Percentiles rank a stretch among this genome's conserved stretches.
These are phyloP conservation scores for Leucoagaricus sp. DNA, from an alignment of 1,284 basidiomycete species.

Conservation along the genomic window DNA sequence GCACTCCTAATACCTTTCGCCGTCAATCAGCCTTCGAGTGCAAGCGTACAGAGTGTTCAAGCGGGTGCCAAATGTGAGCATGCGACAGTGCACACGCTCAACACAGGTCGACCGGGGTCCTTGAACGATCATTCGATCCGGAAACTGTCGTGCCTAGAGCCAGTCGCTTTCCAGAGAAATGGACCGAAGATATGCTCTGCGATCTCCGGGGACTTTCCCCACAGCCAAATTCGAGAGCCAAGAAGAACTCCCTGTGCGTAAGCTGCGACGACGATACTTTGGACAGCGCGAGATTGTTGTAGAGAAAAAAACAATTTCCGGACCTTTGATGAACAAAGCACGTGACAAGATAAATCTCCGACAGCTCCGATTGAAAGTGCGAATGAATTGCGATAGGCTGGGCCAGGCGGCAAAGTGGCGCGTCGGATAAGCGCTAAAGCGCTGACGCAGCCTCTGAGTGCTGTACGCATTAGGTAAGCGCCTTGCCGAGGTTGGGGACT, in stretches of 20 bases:
- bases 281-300: conserved; percentile 46
- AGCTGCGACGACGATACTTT: conserved; percentile 87
- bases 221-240: conserved; percentile 57
- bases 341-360: conserved; percentile 1
- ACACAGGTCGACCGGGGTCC: conserved; percentile 38
- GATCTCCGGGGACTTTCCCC: conserved; percentile 91
- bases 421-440: neutral
- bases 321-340: no score
- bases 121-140: conserved; percentile 49
- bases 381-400: neutral
- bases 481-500: conserved; percentile 9
- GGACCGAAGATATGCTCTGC: conserved; percentile 61
- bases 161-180: conserved; percentile 66
- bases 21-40: conserved; percentile 32
- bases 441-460: neutral
- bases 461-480: conserved; percentile 9
- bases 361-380: conserved; percentile 28
- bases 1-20: conserved; percentile 48
- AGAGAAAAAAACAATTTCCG: conserved; percentile 27
- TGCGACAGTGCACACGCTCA: conserved; percentile 19
- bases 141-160: conserved; percentile 61
- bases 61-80: conserved; percentile 38
- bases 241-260: conserved; percentile 57
- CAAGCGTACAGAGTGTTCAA: conserved; percentile 58
- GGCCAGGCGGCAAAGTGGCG: neutral